phyloP scores from a whole-genome alignment of 2,329 filamentous ascomycete genomes.

The Phaeoacremonium minimum region DNA sequence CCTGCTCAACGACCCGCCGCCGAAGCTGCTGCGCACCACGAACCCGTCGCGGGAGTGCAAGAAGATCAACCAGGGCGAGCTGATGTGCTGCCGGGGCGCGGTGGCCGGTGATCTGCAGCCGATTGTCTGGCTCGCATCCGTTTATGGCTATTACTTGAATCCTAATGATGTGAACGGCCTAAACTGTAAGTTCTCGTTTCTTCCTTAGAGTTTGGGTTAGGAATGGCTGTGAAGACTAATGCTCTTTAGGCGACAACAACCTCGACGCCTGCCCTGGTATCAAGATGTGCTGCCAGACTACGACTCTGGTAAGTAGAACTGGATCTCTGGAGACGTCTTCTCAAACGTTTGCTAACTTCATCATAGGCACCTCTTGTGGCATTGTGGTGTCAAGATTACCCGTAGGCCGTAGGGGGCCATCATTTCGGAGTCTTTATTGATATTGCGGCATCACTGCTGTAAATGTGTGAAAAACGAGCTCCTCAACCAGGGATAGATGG shows the following conservation, averaged over 20 bases:
- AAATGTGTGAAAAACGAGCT: too few relatives aligned
- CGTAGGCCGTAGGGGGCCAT: too few relatives aligned
- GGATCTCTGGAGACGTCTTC: not conserved
- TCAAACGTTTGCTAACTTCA: constrained; percentile 4
- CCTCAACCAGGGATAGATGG: too few relatives aligned
- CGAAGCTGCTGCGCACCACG: constrained; percentile 16
- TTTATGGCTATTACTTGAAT: not conserved
- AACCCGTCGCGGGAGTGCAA: constrained; percentile 20
- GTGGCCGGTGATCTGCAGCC: constrained; percentile 6
- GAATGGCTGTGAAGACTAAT: too few relatives aligned
- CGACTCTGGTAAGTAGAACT: constrained; percentile 19
- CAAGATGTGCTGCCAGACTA: constrained; percentile 24
- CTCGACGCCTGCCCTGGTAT: constrained; percentile 19
- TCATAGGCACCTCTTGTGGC: constrained; percentile 22
- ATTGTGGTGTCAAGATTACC: constrained; percentile 18
- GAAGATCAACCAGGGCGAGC: constrained; percentile 17
- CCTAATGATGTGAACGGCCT: not conserved
- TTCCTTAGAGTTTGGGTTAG: too few relatives aligned
- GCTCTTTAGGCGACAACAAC: constrained; percentile 16
- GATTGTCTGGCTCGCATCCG: not conserved
- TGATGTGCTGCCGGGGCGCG: constrained; percentile 20
- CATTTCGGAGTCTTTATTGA: too few relatives aligned
- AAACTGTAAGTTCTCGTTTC: too few relatives aligned
- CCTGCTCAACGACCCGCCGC: constrained; percentile 18
- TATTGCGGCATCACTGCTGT: too few relatives aligned